Evolutionary conservation across 176 grass and related monocot species (phyloP).

Genomic region (Rhynchospora pubera): DNA sequence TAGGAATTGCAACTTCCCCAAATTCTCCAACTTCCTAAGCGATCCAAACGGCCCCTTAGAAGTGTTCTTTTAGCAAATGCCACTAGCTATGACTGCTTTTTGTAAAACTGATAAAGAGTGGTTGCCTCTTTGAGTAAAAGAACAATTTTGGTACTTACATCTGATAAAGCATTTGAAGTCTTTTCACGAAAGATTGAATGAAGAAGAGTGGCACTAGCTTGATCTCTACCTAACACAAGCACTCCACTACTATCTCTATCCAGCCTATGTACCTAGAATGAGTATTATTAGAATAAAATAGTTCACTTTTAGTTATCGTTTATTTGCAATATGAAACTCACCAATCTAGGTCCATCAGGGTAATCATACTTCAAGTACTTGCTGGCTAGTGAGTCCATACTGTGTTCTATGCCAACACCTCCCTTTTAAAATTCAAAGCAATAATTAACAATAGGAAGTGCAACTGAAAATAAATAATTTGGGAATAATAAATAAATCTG

Average conservation of each 20-base stretch:
- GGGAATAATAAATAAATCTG: conserved; percentile 8
- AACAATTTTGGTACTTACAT: conserved; percentile 45
- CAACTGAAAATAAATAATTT: conserved; percentile 9
- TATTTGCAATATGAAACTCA: conserved; percentile 30
- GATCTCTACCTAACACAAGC: conserved; percentile 77
- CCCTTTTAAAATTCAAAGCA: conserved; percentile 46
- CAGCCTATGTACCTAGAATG: conserved; percentile 77
- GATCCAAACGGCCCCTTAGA: too few species aligned
- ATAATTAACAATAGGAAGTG: conserved; percentile 4
- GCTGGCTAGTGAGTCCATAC: conserved; percentile 60
- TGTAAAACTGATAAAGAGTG: not conserved
- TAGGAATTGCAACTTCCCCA: too few species aligned
- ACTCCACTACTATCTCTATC: conserved; percentile 93
- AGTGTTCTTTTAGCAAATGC: not conserved
- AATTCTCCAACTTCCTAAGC: too few species aligned
- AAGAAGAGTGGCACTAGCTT: conserved; percentile 66
- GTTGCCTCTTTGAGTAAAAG: not conserved
- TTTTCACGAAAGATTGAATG: conserved; percentile 95
- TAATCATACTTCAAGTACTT: conserved; percentile 56
- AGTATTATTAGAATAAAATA: conserved; percentile 6
- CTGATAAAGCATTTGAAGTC: conserved; percentile 80
- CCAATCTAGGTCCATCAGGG: conserved; percentile 56
- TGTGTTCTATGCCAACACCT: conserved; percentile 73
- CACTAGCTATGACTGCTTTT: not conserved
- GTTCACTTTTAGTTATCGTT: not conserved